Percentiles rank a stretch among this genome's conserved stretches.
These are phyloP conservation scores for Trichaptum fuscoviolaceum DNA, from an alignment of 768 basidiomycete genomes.

Conservation along the genomic window DNA sequence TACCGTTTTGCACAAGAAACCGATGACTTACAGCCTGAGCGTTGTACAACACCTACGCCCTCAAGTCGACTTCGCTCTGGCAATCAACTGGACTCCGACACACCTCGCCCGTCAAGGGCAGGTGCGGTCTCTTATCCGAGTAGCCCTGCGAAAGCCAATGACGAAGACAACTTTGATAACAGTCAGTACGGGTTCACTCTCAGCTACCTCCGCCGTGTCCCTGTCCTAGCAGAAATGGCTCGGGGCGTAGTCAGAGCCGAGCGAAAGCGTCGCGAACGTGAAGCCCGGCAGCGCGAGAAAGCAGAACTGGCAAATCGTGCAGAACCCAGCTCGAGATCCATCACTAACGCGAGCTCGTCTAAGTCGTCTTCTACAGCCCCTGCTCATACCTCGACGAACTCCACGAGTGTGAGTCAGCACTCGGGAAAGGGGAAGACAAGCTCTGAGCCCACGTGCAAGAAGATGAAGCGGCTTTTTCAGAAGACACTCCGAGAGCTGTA, in stretches of 20 bases:
- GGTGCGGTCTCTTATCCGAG: not conserved
- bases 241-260: slow-evolving; percentile 60
- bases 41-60: not conserved
- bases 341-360: not conserved
- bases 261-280: slow-evolving; percentile 45
- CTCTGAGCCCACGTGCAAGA: slow-evolving; percentile 21
- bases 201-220: slow-evolving; percentile 72
- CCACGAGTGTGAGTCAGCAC: slow-evolving; percentile 3
- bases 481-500: slow-evolving; percentile 60
- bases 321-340: not conserved
- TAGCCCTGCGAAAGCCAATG: not conserved
- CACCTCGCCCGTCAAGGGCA: not conserved
- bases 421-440: not conserved
- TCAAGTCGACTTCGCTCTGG: not conserved
- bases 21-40: not conserved
- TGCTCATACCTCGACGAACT: not conserved
- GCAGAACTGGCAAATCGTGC: slow-evolving; percentile 17
- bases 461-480: slow-evolving; percentile 65
- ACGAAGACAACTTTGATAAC: slow-evolving; percentile 8
- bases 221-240: slow-evolving; percentile 63
- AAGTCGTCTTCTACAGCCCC: not conserved
- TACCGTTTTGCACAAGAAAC: slow-evolving; percentile 7
- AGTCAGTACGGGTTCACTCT: slow-evolving; percentile 52
- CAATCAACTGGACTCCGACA: slow-evolving; percentile 7
- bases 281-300: slow-evolving; percentile 40